A percentile compares a stretch with the other conserved stretches of the same genome.
phyloP scores from a whole-genome alignment of 2,329 filamentous ascomycete genomes.

The Trichoderma brevicompactum region DNA sequence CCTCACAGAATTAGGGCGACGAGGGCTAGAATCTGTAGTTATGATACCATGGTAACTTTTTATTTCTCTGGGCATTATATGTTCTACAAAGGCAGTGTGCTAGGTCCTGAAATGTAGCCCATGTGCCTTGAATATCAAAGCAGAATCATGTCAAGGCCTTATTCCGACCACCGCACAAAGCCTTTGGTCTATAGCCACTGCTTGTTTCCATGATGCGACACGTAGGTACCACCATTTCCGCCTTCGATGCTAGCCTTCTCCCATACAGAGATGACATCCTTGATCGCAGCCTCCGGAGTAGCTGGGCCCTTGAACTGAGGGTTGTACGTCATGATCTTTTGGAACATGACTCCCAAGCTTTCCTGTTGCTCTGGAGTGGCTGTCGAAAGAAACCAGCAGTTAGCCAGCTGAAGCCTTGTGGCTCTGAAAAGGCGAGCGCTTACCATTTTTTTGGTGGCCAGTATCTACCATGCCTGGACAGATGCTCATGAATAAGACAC shows the following conservation, averaged over 20 bases:
- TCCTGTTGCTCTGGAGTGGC: conserved; percentile 2
- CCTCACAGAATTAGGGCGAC: neutral
- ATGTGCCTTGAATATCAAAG: too few species aligned
- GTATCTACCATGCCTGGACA: neutral
- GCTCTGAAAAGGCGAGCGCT: neutral
- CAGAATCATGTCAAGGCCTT: too few species aligned
- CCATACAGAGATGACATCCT: conserved; percentile 10
- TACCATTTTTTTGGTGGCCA: conserved; percentile 6
- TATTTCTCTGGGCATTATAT: neutral
- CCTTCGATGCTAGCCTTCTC: neutral
- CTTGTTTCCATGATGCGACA: conserved; percentile 16
- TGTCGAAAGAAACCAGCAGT: neutral
- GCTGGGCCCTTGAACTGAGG: neutral
- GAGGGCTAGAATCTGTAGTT: neutral
- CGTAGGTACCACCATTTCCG: neutral
- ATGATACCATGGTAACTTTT: neutral
- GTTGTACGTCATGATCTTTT: neutral
- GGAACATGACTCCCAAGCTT: neutral
- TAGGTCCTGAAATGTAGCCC: neutral
- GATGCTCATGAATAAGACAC: conserved; percentile 9
- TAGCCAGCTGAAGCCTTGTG: neutral
- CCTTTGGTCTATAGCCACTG: neutral
- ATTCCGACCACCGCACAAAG: neutral
- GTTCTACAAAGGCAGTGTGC: neutral
- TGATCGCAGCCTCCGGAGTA: neutral